Evolutionary conservation across 176 grass and related monocot genomes (phyloP).

Genomic region (Zoysia japonica): DNA sequence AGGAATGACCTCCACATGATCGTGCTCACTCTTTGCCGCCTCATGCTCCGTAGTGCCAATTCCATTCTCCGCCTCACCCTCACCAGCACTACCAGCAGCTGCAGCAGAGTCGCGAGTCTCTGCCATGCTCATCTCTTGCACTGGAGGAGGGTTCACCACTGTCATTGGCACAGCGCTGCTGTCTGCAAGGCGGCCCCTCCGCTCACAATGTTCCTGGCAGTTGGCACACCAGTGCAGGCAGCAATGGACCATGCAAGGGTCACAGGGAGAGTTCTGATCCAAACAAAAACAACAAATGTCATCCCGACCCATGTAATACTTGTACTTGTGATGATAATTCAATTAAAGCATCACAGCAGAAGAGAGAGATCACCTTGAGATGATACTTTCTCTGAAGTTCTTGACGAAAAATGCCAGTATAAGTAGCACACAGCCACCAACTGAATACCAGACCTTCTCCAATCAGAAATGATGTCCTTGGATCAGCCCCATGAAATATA

Average conservation of each 20-base stretch:
- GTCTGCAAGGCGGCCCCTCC: conserved; percentile 73
- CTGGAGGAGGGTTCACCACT: conserved; percentile 73
- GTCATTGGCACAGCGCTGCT: conserved; percentile 65
- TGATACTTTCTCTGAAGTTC: conserved; percentile 94
- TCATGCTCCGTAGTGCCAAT: conserved; percentile 23
- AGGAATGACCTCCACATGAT: conserved; percentile 68
- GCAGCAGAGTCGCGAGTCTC: conserved; percentile 25
- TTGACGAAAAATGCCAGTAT: conserved; percentile 83
- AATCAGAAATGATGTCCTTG: conserved; percentile 74
- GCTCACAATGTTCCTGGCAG: conserved; percentile 94
- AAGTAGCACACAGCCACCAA: conserved; percentile 94
- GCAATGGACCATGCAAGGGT: conserved; percentile 90
- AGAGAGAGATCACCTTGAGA: conserved; percentile 30
- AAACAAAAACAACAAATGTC: conserved; percentile 28
- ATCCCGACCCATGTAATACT: not conserved
- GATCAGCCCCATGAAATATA: conserved; percentile 81
- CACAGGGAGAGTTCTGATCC: conserved; percentile 75
- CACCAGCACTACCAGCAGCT: not conserved
- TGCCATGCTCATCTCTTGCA: conserved; percentile 77
- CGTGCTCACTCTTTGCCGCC: conserved; percentile 39
- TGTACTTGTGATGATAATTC: not conserved
- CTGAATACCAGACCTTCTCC: conserved; percentile 85
- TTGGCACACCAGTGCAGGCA: conserved; percentile 96
- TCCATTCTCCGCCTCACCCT: conserved; percentile 28
- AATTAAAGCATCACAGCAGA: not conserved